Base-by-base conservation (phyloP, 139 green algal species). In the Diplosphaera chodatii region DNA sequence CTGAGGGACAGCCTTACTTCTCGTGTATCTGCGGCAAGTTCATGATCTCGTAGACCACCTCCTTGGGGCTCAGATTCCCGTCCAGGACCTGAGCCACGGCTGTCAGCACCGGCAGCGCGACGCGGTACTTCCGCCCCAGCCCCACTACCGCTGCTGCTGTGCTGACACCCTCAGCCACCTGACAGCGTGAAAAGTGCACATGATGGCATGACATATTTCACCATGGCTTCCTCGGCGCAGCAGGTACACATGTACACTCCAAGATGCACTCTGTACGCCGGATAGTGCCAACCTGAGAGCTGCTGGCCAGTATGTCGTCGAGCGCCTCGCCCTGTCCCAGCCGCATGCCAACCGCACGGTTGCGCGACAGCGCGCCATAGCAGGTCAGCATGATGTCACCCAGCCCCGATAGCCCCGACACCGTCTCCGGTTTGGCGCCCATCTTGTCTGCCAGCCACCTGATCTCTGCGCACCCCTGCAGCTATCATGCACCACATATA, bases 351-450 rank as follows among this genome's bases (percentile, higher is more conserved):
- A 96, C 89, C 20, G 82, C 82, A 37, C 94, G 85, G 82, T 99
- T 99, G 68, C 95, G 88, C 0, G 85, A 95, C 18, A 99, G 84
- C 74, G 78, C 86, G 27, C 96, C 95, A 70, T 98, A 99, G 84
- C 94, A 99, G 10, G 95, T 99, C 62, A 99, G 89, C 93, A 98
- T 99, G 80, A 99, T 98, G 83, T 99, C 95, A 0, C 95, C 95
- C 66, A 98, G 82, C 0, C 95, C 95, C 27, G 89, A 93, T 33
- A 98, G 68, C 0, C 95, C 95, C 20, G 81, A 83, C 32, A 99
- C 82, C 4, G 95, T 99, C 22, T 85, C 88, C 3, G 92, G 73
- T 73, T 93, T 93, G 55, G 90, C 95, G 10, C 95, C 95, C 87
- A 98, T 93, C 76, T 95, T 93, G 74, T 92, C 87, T 1, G 89